These are phyloP conservation scores for Guadua angustifolia DNA, from an alignment of 176 grass and related monocot genomes.

Conservation along the genomic window DNA sequence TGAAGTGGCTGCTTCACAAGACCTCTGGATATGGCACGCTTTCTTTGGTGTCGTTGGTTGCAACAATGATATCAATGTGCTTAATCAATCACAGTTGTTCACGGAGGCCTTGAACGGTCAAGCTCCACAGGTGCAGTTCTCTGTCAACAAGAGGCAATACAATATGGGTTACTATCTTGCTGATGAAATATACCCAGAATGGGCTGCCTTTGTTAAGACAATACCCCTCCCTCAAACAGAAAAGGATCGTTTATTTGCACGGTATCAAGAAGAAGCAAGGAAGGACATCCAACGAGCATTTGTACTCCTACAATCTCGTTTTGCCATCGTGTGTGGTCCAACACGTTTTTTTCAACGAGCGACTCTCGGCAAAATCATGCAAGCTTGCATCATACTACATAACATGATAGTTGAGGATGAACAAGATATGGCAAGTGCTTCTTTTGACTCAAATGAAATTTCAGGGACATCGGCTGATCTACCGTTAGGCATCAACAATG, in stretches of 20 bases:
- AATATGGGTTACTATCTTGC: conserved; percentile 39
- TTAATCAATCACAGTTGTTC: conserved; percentile 21
- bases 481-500: conserved; percentile 18
- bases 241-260: conserved; percentile 42
- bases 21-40: conserved; percentile 48
- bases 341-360: not conserved
- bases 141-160: conserved; percentile 35
- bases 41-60: conserved; percentile 39
- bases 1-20: conserved; percentile 46
- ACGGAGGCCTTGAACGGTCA: conserved; percentile 34
- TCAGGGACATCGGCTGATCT: not conserved
- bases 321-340: conserved; percentile 39
- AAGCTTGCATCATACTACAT: conserved; percentile 47
- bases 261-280: conserved; percentile 23
- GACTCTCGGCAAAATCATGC: conserved; percentile 44
- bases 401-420: conserved; percentile 53
- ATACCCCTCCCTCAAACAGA: conserved; percentile 36
- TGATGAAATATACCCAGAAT: conserved; percentile 33
- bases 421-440: conserved; percentile 46
- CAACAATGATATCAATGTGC: conserved; percentile 34
- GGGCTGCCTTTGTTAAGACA: conserved; percentile 33
- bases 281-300: conserved; percentile 32
- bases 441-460: conserved; percentile 29
- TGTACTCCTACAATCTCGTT: conserved; percentile 26
- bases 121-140: conserved; percentile 27